A percentile compares a stretch with the other conserved stretches of the same genome.
phyloP scores from a whole-genome alignment of 768 basidiomycete genomes.

The Brasilioporus rufonigricans region DNA sequence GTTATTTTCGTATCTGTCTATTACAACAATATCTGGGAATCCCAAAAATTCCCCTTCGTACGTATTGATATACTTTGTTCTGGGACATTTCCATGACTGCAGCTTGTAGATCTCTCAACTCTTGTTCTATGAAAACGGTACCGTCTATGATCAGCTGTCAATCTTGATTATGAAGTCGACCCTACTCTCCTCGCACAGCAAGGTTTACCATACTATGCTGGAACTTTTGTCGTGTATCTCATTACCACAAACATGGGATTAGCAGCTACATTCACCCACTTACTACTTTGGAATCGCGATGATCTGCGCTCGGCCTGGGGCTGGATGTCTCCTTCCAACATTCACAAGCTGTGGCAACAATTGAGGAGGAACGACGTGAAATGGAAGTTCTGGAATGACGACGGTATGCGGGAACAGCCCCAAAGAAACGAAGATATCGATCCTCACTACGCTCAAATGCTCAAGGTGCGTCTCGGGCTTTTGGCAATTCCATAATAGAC shows the following conservation, averaged over 20 bases:
- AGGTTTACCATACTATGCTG: constrained; percentile 33
- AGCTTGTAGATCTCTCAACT: neutral
- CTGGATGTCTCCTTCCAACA: constrained; percentile 40
- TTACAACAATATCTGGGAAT: constrained; percentile 54
- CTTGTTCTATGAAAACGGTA: neutral
- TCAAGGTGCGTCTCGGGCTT: constrained; percentile 21
- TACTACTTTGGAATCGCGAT: constrained; percentile 52
- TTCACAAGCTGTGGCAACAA: constrained; percentile 23
- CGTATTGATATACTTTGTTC: neutral
- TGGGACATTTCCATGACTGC: neutral
- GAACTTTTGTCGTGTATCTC: constrained; percentile 23
- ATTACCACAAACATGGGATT: constrained; percentile 25
- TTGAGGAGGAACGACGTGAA: constrained; percentile 33
- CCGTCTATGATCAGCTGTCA: neutral
- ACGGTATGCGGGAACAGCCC: constrained; percentile 20
- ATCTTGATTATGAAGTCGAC: constrained; percentile 35
- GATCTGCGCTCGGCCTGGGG: constrained; percentile 47
- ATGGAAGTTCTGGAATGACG: constrained; percentile 35
- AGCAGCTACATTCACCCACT: constrained; percentile 52
- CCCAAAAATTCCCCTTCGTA: constrained; percentile 59
- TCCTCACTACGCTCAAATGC: constrained; percentile 58
- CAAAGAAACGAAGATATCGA: constrained; percentile 45
- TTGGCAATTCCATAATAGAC: constrained; percentile 16
- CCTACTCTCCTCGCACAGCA: constrained; percentile 43
- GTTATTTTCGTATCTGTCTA: constrained; percentile 36